phyloP scores from a whole-genome alignment of 176 grass and related monocot genomes.

The Aegilops sharonensis region DNA sequence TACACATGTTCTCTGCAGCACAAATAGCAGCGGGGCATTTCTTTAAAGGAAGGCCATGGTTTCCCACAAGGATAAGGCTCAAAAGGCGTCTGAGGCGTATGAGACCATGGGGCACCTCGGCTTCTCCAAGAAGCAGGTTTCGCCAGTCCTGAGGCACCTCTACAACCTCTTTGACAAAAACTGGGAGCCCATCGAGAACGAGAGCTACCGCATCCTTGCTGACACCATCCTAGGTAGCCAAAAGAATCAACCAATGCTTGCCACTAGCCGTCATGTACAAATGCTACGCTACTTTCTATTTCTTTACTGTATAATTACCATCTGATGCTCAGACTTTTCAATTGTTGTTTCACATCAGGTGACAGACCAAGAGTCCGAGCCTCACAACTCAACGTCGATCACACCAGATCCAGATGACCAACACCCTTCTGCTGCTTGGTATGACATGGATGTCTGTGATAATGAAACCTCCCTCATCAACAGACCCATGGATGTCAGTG shows the following conservation, averaged over 20 bases:
- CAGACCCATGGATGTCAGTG: conserved; percentile 4
- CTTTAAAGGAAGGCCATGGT: conserved; percentile 9
- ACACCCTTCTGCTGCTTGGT: background rate
- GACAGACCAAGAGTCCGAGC: background rate
- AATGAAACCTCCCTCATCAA: conserved; percentile 29
- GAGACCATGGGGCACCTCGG: conserved; percentile 56
- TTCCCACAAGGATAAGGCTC: conserved; percentile 28
- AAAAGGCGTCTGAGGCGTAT: conserved; percentile 23
- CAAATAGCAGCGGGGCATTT: background rate
- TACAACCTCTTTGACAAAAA: conserved; percentile 41
- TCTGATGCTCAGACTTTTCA: background rate
- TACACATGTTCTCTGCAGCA: background rate
- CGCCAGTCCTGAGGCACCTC: conserved; percentile 50
- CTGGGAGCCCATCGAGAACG: conserved; percentile 76
- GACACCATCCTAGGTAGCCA: conserved; percentile 52
- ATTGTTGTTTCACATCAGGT: background rate
- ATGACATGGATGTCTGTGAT: background rate
- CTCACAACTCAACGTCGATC: background rate
- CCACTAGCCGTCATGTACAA: background rate
- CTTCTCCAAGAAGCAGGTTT: conserved; percentile 30
- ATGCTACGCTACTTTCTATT: background rate
- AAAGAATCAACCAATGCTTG: background rate
- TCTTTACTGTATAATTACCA: background rate
- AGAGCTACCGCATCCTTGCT: conserved; percentile 49
- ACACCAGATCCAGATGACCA: background rate